A percentile compares a stretch with the other conserved stretches of the same genome.
These are phyloP conservation scores for Phaeosphaeriaceae sp. DNA, from an alignment of 2,329 filamentous ascomycete species.

Conservation along the genomic window DNA sequence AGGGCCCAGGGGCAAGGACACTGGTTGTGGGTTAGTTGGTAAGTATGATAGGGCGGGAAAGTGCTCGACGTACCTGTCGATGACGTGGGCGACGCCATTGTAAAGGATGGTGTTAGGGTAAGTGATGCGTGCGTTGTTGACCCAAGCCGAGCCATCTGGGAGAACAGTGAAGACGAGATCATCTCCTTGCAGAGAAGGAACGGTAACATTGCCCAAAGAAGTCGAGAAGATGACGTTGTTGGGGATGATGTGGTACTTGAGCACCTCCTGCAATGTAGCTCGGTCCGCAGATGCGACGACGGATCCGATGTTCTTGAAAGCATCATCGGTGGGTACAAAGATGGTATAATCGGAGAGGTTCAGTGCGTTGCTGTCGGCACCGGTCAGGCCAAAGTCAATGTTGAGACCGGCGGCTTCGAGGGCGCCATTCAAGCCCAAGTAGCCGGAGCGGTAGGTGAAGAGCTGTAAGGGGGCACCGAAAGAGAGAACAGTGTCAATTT, in stretches of 20 bases:
- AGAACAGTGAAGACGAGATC: slow-evolving; percentile 33
- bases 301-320: slow-evolving; percentile 67
- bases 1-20: slow-evolving; percentile 21
- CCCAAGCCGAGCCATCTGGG: slow-evolving; percentile 31
- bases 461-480: slow-evolving; percentile 37
- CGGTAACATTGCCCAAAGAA: slow-evolving; percentile 31
- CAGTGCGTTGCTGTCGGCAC: slow-evolving; percentile 20
- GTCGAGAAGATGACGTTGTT: slow-evolving; percentile 35
- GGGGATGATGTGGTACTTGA: slow-evolving; percentile 36
- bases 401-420: slow-evolving; percentile 26
- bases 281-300: slow-evolving; percentile 25
- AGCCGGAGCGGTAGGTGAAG: slow-evolving; percentile 35
- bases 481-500: slow-evolving; percentile 31
- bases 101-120: slow-evolving; percentile 34
- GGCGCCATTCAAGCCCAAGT: slow-evolving; percentile 30
- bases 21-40: slow-evolving; percentile 8
- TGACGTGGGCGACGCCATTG: slow-evolving; percentile 35
- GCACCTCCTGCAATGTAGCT: slow-evolving; percentile 27
- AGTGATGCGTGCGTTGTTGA: slow-evolving; percentile 31
- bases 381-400: slow-evolving; percentile 26
- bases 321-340: slow-evolving; percentile 78
- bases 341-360: slow-evolving; percentile 71
- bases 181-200: slow-evolving; percentile 26
- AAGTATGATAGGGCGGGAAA: neutral
- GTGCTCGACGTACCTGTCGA: slow-evolving; percentile 22